Evolutionary conservation across 2,329 filamentous ascomycete species (phyloP).

Genomic region (Neopestalotiopsis rosae): DNA sequence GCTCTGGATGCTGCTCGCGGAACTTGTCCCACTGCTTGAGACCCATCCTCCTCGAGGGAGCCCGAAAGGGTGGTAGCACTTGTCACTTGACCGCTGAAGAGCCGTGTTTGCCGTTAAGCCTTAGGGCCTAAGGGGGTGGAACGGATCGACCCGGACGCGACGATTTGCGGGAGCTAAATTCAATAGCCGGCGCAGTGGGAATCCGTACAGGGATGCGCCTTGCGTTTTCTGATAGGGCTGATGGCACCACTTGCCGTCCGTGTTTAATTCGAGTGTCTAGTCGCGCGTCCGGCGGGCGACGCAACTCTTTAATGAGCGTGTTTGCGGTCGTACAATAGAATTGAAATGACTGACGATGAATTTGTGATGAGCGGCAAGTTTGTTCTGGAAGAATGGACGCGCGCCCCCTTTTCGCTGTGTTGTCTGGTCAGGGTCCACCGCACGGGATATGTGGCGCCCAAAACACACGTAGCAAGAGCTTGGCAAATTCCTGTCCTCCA

Average conservation of each 20-base stretch:
- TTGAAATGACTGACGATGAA: neutral
- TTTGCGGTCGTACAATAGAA: neutral
- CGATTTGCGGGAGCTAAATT: constrained; percentile 8
- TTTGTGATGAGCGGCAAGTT: neutral
- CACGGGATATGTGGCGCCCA: constrained; percentile 13
- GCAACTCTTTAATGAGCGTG: neutral
- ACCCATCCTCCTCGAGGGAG: constrained; percentile 7
- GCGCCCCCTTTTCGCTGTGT: constrained; percentile 14
- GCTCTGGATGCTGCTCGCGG: constrained; percentile 11
- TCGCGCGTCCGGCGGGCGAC: constrained; percentile 11
- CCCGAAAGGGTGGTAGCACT: neutral
- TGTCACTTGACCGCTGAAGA: neutral
- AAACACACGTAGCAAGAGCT: constrained; percentile 12
- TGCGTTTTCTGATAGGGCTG: constrained; percentile 8
- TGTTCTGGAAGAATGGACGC: neutral
- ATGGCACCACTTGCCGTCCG: neutral
- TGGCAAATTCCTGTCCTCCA: constrained; percentile 8
- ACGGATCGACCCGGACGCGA: constrained; percentile 9
- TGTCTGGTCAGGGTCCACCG: constrained; percentile 6
- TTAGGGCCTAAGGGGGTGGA: neutral
- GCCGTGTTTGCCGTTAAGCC: neutral
- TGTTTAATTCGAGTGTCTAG: neutral
- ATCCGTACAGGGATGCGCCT: neutral
- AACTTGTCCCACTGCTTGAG: constrained; percentile 11
- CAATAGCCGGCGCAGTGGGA: neutral